Evolutionary conservation across 768 basidiomycete genomes (phyloP), one percentile per base, ranked within the genome.

Genomic region (Phlebiopsis gigantea): DNA sequence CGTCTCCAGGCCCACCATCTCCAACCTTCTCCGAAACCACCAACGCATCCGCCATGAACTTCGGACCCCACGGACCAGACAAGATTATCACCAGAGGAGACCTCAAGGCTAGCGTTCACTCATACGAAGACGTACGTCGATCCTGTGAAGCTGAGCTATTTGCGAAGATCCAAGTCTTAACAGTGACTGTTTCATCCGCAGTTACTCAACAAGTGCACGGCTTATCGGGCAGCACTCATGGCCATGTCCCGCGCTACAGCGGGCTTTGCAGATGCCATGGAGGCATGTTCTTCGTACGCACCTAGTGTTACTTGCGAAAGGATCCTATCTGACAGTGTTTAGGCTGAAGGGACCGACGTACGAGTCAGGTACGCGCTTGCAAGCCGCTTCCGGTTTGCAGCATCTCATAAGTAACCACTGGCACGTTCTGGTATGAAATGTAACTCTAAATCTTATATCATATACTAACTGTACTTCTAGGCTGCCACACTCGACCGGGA

Each of bases 341-440:
- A 90, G 89, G 24, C 69, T 92, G 63, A 91, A 90, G 63, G 88
- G 90, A 5, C 87, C 88, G 21, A 77, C 80, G 29, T 90, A 91
- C 66, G 90, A 93, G 66, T 74, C 88, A 24, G 88, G 89, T 10
- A 87, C 88, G 22, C 79, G 90, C 57, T 74, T 96, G 45, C 90
- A 93, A 65, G 93, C 90, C 26, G 85, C 90, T 25, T 85, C 89
- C 19, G 94, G 95, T 4, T 73, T 98, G 44, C 92, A 96, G 69
- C 90, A 95, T 69, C 80, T 98, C 61, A 86, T 96, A 63, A 85
- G 88, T 49, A 96, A 95, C 68, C 91, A 95, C 62, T 93, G 90
- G 81, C 91, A 93, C 69, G 84, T 98, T 56, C 74, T 98, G 68
- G 92, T 93, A 59, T 58, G 85, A 77, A 8, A 21, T 56, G 54